Conservation (phyloP, 2,329 filamentous ascomycete genomes). For the Rachicladosporium sp. region DNA sequence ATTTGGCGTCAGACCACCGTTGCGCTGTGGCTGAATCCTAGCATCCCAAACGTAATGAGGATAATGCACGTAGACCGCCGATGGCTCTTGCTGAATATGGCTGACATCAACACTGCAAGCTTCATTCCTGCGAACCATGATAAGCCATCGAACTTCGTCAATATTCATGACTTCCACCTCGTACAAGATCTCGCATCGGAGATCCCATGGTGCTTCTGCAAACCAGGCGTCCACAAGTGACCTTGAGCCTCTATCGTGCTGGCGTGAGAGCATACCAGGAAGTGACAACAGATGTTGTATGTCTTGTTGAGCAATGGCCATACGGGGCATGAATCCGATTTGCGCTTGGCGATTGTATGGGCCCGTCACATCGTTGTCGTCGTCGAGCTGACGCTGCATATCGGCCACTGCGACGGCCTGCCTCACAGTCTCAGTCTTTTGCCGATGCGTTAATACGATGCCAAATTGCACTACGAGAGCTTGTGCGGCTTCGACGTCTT, state of each 20-base stretch:
- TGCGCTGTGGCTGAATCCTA: conserved; percentile 3
- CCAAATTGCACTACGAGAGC: conserved; percentile 1
- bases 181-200: conserved; percentile 2
- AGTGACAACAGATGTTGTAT: conserved; percentile 2
- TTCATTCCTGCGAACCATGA: conserved; percentile 3
- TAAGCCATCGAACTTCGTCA: conserved; percentile 2
- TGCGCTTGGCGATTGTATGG: neutral
- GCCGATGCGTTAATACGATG: neutral
- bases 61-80: conserved; percentile 11
- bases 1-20: neutral
- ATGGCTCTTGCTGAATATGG: neutral
- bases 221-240: neutral
- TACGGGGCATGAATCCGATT: neutral
- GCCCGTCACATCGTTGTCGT: neutral
- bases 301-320: neutral
- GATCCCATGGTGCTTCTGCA: neutral
- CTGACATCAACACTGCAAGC: neutral
- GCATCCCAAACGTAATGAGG: conserved; percentile 14
- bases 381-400: conserved; percentile 1
- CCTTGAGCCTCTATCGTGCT: neutral
- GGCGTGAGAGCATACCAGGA: neutral
- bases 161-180: conserved; percentile 6
- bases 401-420: neutral
- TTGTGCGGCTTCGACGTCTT: neutral
- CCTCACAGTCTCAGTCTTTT: too few relatives aligned